These are phyloP conservation scores for Forsythia viridissima DNA, from an alignment of 257 asterid species.

Conservation along the genomic window DNA sequence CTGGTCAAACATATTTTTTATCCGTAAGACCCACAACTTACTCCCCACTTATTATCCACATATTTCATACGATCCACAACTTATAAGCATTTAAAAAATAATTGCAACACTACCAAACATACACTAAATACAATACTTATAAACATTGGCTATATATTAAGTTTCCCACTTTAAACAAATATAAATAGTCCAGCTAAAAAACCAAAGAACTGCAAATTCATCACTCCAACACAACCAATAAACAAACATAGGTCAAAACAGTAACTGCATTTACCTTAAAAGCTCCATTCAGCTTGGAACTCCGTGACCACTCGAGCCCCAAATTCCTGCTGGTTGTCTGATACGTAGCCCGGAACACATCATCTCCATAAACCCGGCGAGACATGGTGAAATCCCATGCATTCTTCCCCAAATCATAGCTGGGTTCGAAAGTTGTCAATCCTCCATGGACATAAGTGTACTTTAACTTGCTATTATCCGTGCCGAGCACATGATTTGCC, in stretches of 20 bases:
- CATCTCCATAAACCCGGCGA: constrained; percentile 65
- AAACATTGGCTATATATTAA: too few species aligned
- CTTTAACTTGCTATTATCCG: constrained; percentile 68
- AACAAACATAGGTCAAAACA: constrained; percentile 7
- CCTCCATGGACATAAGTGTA: constrained; percentile 76
- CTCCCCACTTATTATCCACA: too few species aligned
- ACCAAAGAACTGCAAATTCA: not conserved
- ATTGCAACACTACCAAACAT: too few species aligned
- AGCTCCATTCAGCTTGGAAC: constrained; percentile 65
- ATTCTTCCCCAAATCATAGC: constrained; percentile 73
- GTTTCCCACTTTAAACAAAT: not conserved
- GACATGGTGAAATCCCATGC: constrained; percentile 83
- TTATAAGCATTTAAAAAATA: too few species aligned
- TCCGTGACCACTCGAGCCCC: constrained; percentile 90
- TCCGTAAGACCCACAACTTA: too few species aligned
- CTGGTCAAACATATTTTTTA: too few species aligned
- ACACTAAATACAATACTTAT: too few species aligned
- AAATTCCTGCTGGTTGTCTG: constrained; percentile 71
- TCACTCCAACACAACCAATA: constrained; percentile 12
- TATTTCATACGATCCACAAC: too few species aligned
- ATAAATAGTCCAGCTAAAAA: not conserved
- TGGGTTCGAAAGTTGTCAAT: constrained; percentile 72
- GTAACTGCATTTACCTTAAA: constrained; percentile 64
- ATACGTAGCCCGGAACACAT: constrained; percentile 72
- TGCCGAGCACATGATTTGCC: constrained; percentile 76